Evolutionary conservation across 768 basidiomycete species (phyloP), one percentile per base, ranked within the genome.

Genomic region (Chalciporus chontae): DNA sequence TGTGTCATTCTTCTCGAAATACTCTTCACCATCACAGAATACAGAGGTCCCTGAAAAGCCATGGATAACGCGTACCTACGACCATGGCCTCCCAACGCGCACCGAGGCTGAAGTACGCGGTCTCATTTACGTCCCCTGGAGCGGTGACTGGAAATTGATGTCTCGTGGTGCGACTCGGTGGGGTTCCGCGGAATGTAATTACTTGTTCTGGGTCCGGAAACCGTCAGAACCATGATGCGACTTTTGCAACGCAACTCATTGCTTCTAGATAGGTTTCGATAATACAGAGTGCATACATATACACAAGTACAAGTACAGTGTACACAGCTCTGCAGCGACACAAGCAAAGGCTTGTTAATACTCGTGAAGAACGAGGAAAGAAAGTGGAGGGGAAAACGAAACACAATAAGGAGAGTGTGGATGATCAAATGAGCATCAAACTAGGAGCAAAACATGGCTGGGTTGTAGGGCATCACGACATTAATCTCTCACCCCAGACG

Each of bases 161-260:
- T 78, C 85, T 5, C 73, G 84, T 32, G 73, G 74, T 15, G 77
- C 77, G 8, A 69, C 69, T 4, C 67, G 62, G 4, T 72, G 73
- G 56, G 69, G 71, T 6, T 79, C 77, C 19, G 75, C 82, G 44
- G 69, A 70, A 29, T 87, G 83, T 62, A 93, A 89, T 60, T 93
- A 93, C 67, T 54, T 93, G 55, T 90, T 93, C 67, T 93, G 91
- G 90, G 85, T 84, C n/a, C 75, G 90, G 21, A 87, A 83, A 55
- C 87, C 90, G 13, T 43, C 3, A 13, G 53, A 64, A 24, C 29
- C 40, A 4, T 63, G 41, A 49, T 3, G 7, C 18, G 40, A 40
- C 24, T 6, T 40, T 32, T 15, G 29, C 21, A 8, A 24, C 10
- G n/a, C 32, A 14, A 23, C 37, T 47, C 29, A n/a, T 31, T 32